Conservation (phyloP, 345 rosid species). For the Salix suchowensis region DNA sequence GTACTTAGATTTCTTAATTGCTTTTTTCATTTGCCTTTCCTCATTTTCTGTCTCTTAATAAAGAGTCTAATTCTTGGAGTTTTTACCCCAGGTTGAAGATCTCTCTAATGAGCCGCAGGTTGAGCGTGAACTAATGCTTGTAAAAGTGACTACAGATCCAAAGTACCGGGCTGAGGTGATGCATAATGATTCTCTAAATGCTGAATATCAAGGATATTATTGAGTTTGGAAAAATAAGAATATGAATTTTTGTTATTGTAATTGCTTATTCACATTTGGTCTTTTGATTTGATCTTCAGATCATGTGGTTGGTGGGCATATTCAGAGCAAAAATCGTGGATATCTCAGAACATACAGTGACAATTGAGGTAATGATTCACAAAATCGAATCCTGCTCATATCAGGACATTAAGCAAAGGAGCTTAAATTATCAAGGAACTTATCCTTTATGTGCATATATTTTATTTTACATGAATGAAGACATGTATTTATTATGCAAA, state of each 20-base stretch:
- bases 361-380: slow-evolving; percentile 61
- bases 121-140: slow-evolving; percentile 91
- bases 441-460: not conserved
- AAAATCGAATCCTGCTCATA: not conserved
- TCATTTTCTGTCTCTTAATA: not conserved
- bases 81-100: slow-evolving; percentile 65
- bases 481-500: not conserved
- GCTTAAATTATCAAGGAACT: not conserved
- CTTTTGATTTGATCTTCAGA: slow-evolving; percentile 41
- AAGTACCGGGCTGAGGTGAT: slow-evolving; percentile 61
- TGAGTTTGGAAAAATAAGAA: not conserved
- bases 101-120: slow-evolving; percentile 86
- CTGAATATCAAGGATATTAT: not conserved
- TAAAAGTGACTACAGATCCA: slow-evolving; percentile 69
- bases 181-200: not conserved
- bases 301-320: slow-evolving; percentile 87
- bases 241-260: not conserved
- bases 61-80: not conserved
- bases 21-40: not conserved
- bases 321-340: slow-evolving; percentile 88
- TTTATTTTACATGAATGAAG: not conserved
- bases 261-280: not conserved
- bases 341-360: slow-evolving; percentile 60
- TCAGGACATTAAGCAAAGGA: not conserved
- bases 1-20: not conserved